Evolutionary conservation across 306 rosid genomes (phyloP), one percentile per base, ranked within the genome.

Genomic region (Sechiopsis laciniata): DNA sequence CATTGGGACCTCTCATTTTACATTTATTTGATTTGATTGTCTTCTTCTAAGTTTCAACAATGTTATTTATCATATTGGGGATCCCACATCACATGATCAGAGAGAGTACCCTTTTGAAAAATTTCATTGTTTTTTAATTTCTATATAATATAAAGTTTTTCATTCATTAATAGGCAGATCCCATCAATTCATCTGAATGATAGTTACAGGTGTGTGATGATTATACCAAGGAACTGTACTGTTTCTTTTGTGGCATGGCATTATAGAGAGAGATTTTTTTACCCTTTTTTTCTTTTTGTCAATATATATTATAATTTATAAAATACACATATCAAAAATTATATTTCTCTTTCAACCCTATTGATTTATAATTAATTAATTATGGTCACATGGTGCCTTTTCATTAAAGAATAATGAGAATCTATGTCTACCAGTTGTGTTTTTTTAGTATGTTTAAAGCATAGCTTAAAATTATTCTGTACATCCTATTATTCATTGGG

Each of bases 21-120:
- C 71, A 67, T 67, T 67, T 11, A 67, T 10, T 67, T 67, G 72
- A 67, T 46, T 67, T 67, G 73, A 46, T 67, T 17, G 37, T 45
- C 72, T 12, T 65, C 29, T 40, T 40, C 29, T 17, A 45, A 17
- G 17, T 6, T 66, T 45, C 37, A 45, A 42, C 19, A 20, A 66
- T 20, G 54, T 66, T 66, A 66, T 66, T 42, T 66, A 66, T 66
- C 24, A 42, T 13, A 5, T 66, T 19, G 53, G 72, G 72, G 55
- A 67, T 67, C 73, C 73, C 56, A 67, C 56, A 46, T 4, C 73
- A 67, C 73, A 22, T 67, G 73, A 22, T 46, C 54, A 32, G 46
- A 46, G n/a, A 17, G 9, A 40, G 53, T 67, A 21, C 55, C 32
- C 55, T 17, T 35, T 35, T 42, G 5, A 4, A 35, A 16, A 64